A percentile compares a stretch with the other conserved stretches of the same genome.
Evolutionary conservation across 352 stramenopile species (phyloP).

Genomic region (Elongisporangium prolatum): DNA sequence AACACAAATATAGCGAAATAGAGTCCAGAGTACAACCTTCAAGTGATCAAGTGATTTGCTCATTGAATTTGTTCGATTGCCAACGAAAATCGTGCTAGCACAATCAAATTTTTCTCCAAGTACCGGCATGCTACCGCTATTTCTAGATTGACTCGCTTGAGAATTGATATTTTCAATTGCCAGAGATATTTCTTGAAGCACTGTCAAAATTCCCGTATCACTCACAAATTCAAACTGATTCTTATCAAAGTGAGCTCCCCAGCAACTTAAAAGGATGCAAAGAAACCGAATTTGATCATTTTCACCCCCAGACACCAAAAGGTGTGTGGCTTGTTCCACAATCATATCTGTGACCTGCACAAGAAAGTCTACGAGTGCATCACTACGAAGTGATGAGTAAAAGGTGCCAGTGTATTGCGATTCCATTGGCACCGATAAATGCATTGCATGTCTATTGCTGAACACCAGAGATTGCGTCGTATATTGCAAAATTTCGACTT

Average conservation of each 20-base stretch:
- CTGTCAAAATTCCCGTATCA: slow-evolving; percentile 33
- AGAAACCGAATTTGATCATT: slow-evolving; percentile 17
- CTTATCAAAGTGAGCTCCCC: slow-evolving; percentile 28
- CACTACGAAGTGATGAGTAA: slow-evolving; percentile 27
- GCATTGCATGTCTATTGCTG: not conserved
- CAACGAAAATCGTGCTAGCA: not conserved
- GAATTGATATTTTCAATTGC: slow-evolving; percentile 3
- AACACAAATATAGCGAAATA: slow-evolving; percentile 36
- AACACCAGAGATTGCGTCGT: slow-evolving; percentile 51
- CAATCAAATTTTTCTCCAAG: too few relatives aligned
- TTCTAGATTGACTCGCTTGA: not conserved
- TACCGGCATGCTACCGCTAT: not conserved
- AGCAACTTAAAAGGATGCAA: slow-evolving; percentile 29
- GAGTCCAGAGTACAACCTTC: slow-evolving; percentile 21
- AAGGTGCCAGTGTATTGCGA: slow-evolving; percentile 18
- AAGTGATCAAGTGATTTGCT: slow-evolving; percentile 14
- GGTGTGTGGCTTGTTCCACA: slow-evolving; percentile 18
- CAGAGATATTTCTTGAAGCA: slow-evolving; percentile 31
- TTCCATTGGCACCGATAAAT: slow-evolving; percentile 3
- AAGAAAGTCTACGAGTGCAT: slow-evolving; percentile 24
- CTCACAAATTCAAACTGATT: slow-evolving; percentile 51
- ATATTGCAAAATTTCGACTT: slow-evolving; percentile 45
- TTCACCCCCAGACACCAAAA: not conserved
- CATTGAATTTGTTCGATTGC: slow-evolving; percentile 2
- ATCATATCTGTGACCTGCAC: slow-evolving; percentile 31